phyloP scores from a whole-genome alignment of 768 basidiomycete genomes.

The Chlorophyllum brunneum region DNA sequence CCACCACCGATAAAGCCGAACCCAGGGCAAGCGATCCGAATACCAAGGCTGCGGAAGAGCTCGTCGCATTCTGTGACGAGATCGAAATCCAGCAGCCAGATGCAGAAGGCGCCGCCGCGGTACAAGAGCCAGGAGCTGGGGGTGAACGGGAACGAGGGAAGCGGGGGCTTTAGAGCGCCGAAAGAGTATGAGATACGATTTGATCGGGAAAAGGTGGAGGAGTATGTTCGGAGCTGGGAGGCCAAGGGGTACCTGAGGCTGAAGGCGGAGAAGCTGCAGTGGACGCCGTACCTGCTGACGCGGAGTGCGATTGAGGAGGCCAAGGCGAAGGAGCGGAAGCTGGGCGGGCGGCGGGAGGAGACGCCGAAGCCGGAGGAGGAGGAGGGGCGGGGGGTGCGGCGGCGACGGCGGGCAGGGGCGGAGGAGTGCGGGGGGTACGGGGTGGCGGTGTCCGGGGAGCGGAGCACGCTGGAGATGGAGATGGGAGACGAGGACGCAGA shows the following conservation, averaged over 20 bases:
- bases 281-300: conserved; percentile 87
- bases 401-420: background rate
- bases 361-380: conserved; percentile 4
- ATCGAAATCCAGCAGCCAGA: conserved; percentile 38
- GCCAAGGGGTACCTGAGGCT: conserved; percentile 73
- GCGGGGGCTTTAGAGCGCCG: conserved; percentile 58
- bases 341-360: conserved; percentile 8
- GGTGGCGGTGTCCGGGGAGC: conserved; percentile 21
- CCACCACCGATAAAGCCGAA: conserved; percentile 56
- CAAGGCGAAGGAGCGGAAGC: conserved; percentile 15
- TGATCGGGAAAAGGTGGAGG: conserved; percentile 62
- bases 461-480: conserved; percentile 25
- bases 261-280: conserved; percentile 83
- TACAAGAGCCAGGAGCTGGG: conserved; percentile 21
- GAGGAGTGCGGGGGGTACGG: background rate
- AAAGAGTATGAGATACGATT: conserved; percentile 72
- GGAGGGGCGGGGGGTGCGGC: background rate
- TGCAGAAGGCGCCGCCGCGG: conserved; percentile 54
- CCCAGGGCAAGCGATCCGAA: conserved; percentile 78
- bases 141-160: conserved; percentile 36
- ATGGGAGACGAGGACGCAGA: conserved; percentile 41
- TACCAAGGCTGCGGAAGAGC: conserved; percentile 62
- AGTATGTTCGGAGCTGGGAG: conserved; percentile 67
- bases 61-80: conserved; percentile 42
- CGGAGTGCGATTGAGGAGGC: conserved; percentile 27